phyloP scores from a whole-genome alignment of 2,329 filamentous ascomycete species.

The Sphaceloma murrayae region DNA sequence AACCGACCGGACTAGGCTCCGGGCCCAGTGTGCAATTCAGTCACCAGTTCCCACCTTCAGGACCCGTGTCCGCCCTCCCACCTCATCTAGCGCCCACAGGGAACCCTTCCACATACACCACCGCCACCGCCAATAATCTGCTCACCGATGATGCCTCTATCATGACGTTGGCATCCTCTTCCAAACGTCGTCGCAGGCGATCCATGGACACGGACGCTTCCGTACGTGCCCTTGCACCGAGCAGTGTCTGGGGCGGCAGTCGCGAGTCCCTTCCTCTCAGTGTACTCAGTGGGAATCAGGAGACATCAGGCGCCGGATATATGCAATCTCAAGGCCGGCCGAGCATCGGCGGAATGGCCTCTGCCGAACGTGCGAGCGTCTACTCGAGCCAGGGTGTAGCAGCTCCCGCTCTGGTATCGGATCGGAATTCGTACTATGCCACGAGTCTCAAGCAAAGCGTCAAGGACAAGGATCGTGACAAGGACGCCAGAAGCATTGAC shows the following conservation, averaged over 20 bases:
- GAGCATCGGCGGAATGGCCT: constrained; percentile 45
- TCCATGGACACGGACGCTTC: constrained; percentile 81
- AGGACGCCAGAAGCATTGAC: constrained; percentile 28
- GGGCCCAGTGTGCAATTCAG: constrained; percentile 41
- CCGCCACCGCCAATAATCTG: constrained; percentile 72
- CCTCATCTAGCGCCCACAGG: constrained; percentile 52
- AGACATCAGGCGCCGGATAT: constrained; percentile 36
- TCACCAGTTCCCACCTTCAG: constrained; percentile 47
- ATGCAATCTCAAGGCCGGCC: constrained; percentile 49
- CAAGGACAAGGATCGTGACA: constrained; percentile 21
- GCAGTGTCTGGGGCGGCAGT: constrained; percentile 71
- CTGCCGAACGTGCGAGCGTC: constrained; percentile 63
- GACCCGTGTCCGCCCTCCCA: constrained; percentile 57
- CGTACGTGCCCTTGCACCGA: constrained; percentile 72
- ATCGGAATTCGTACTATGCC: constrained; percentile 74
- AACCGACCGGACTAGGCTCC: constrained; percentile 25
- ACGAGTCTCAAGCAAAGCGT: constrained; percentile 38
- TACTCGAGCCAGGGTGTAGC: constrained; percentile 43
- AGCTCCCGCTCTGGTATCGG: constrained; percentile 56
- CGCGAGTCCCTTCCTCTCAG: constrained; percentile 71
- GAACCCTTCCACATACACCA: constrained; percentile 60
- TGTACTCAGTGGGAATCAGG: constrained; percentile 63
- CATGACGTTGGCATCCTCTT: constrained; percentile 72
- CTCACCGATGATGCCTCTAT: constrained; percentile 81
- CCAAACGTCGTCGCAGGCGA: constrained; percentile 64